phyloP scores from a whole-genome alignment of 129 eudicot species.

The Flaveria bidentis region DNA sequence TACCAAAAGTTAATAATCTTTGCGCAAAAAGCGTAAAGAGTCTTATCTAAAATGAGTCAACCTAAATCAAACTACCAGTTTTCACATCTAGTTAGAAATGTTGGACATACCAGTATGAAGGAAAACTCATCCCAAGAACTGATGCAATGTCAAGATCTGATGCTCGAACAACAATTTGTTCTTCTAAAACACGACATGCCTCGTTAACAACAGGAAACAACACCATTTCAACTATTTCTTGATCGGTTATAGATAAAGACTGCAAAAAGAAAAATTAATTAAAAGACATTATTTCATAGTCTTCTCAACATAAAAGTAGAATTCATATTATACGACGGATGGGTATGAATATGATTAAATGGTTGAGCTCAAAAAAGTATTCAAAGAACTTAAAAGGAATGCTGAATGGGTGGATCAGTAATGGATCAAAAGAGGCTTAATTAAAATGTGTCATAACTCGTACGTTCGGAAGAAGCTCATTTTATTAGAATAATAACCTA shows the following conservation, averaged over 20 bases:
- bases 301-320: neutral
- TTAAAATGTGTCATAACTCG: neutral
- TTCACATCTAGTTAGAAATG: neutral
- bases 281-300: slow-evolving; percentile 3
- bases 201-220: slow-evolving; percentile 94
- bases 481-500: neutral
- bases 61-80: neutral
- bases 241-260: slow-evolving; percentile 68
- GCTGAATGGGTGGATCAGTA: neutral
- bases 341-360: neutral
- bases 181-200: slow-evolving; percentile 94
- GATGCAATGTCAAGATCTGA: slow-evolving; percentile 95
- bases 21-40: neutral
- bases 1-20: neutral
- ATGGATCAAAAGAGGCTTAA: neutral
- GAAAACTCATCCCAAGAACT: slow-evolving; percentile 97
- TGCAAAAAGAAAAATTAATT: slow-evolving; percentile 35
- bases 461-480: neutral
- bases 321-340: neutral
- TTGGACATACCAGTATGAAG: slow-evolving; percentile 67
- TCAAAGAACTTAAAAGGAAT: neutral
- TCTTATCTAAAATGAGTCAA: neutral
- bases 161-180: slow-evolving; percentile 74
- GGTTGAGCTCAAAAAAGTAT: neutral
- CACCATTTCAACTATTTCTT: slow-evolving; percentile 86